These are phyloP conservation scores for Anisodus tanguticus DNA, from an alignment of 257 asterid species.

Conservation along the genomic window DNA sequence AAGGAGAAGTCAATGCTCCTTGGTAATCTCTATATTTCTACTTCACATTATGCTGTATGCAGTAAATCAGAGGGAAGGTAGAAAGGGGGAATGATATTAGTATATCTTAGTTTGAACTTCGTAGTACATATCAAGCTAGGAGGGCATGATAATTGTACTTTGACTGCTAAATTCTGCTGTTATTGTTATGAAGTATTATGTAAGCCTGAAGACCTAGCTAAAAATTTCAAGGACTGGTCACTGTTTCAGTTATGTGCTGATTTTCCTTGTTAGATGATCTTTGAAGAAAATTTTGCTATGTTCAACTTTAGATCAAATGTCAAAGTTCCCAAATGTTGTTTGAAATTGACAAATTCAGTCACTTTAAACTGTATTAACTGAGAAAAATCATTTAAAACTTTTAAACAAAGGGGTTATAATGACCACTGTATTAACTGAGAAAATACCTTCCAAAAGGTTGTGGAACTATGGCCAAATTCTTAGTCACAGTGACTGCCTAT, in stretches of 20 bases:
- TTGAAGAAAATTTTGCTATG: background rate
- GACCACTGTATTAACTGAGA: no score
- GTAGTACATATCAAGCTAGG: background rate
- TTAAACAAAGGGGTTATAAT: no score
- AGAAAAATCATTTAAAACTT: no score
- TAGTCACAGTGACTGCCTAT: background rate
- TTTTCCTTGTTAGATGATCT: background rate
- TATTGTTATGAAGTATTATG: conserved; percentile 1
- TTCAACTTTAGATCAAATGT: background rate
- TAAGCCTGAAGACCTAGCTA: conserved; percentile 25
- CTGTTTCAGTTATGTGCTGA: background rate
- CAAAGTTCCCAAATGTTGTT: background rate
- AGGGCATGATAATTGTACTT: background rate
- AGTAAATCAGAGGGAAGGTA: background rate
- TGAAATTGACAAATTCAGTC: background rate
- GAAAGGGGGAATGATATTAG: background rate
- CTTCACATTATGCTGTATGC: background rate
- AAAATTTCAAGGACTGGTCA: background rate
- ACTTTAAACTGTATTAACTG: no score
- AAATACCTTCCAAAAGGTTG: no score
- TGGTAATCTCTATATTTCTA: conserved; percentile 44
- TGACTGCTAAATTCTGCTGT: background rate
- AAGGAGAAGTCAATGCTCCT: conserved; percentile 62
- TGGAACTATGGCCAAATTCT: background rate
- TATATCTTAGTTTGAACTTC: conserved; percentile 5